A percentile compares a stretch with the other conserved stretches of the same genome.
Evolutionary conservation across 2,329 filamentous ascomycete genomes (phyloP).

Genomic region (Stagonosporopsis cucurbitacearum): DNA sequence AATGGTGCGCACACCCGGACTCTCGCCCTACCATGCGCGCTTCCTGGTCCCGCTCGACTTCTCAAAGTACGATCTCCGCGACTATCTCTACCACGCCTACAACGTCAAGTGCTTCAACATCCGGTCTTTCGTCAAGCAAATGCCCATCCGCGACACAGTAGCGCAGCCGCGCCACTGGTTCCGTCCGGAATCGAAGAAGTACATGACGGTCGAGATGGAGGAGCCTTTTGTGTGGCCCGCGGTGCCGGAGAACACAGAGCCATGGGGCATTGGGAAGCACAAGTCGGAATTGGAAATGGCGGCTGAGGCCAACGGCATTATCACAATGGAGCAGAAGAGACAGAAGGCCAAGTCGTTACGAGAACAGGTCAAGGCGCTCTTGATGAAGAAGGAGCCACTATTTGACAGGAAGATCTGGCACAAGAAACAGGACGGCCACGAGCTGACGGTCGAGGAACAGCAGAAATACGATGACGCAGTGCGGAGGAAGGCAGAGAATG

Average conservation of each 20-base stretch:
- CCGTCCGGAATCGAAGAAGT: constrained; percentile 78
- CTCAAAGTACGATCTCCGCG: constrained; percentile 95
- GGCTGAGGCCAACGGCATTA: constrained; percentile 12
- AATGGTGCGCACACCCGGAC: constrained; percentile 74
- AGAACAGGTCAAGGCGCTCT: constrained; percentile 35
- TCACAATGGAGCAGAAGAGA: constrained; percentile 20
- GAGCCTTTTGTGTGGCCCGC: constrained; percentile 89
- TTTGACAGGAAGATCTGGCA: constrained; percentile 1
- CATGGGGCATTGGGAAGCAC: constrained; percentile 54
- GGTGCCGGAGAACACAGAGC: constrained; percentile 59
- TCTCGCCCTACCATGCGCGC: constrained; percentile 80
- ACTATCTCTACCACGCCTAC: constrained; percentile 92
- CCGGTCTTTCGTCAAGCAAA: constrained; percentile 79
- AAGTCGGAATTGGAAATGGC: constrained; percentile 39
- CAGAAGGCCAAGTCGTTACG: constrained; percentile 27
- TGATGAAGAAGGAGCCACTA: constrained; percentile 25
- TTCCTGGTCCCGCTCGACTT: constrained; percentile 91
- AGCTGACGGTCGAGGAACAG: constrained; percentile 13
- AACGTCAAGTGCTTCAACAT: constrained; percentile 71
- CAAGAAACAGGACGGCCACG: constrained; percentile 5
- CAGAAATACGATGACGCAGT: constrained; percentile 16
- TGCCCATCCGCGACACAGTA: constrained; percentile 64
- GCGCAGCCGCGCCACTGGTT: constrained; percentile 64
- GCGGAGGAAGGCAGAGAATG: constrained; percentile 43
- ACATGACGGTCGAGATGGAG: constrained; percentile 91